Evolutionary conservation across 305 asterid species (phyloP).

Genomic region (Fraxinus ornus): DNA sequence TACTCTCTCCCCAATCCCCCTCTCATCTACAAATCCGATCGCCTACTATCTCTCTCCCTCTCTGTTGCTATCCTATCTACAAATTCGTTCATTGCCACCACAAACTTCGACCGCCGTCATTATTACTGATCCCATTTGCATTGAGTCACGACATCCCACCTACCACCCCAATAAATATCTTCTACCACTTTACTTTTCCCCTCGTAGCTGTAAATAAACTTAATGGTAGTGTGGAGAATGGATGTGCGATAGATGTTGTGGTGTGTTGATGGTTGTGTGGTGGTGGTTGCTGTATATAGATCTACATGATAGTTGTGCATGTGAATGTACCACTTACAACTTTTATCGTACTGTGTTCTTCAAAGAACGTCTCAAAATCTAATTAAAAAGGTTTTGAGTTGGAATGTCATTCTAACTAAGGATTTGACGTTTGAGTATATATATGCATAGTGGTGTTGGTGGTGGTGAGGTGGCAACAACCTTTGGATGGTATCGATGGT

Average conservation of each 20-base stretch:
- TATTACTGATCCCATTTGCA: background rate
- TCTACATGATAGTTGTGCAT: background rate
- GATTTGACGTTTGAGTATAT: background rate
- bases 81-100: background rate
- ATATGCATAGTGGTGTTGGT: background rate
- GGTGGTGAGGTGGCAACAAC: background rate
- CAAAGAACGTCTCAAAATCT: background rate
- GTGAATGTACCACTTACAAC: background rate
- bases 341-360: too few relatives aligned
- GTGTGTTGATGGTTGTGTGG: background rate
- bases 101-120: background rate
- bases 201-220: background rate
- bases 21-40: background rate
- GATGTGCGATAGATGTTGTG: background rate
- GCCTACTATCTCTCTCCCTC: too few relatives aligned
- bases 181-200: background rate
- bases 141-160: background rate
- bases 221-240: background rate
- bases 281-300: background rate
- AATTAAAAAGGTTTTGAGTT: background rate
- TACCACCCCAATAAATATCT: background rate
- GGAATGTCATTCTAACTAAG: background rate
- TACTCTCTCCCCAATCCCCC: background rate
- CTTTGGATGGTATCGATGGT: background rate
- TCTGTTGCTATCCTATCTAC: background rate